phyloP scores from a whole-genome alignment of 1,284 basidiomycete species.

The Ustilago cynodontis region DNA sequence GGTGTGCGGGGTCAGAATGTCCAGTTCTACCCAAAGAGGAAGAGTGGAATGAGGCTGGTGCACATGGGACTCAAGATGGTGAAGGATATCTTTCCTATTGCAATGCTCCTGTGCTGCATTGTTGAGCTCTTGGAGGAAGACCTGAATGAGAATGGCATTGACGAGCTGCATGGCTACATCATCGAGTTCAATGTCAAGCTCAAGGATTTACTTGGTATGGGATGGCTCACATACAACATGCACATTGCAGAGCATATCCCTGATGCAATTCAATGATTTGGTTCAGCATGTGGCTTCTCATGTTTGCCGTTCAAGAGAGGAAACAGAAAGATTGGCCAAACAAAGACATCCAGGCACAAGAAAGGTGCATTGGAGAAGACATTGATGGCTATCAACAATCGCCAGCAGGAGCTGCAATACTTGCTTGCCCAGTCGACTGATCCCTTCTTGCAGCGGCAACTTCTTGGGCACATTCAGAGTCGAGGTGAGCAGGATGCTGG shows the following conservation, averaged over 20 bases:
- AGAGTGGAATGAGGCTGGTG: not conserved
- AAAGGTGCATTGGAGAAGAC: not conserved
- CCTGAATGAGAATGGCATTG: not conserved
- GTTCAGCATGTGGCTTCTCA: not conserved
- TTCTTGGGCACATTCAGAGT: constrained; percentile 4
- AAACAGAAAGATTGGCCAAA: not conserved
- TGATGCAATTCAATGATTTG: not conserved
- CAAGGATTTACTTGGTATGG: constrained; percentile 3
- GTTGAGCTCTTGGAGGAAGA: constrained; percentile 2
- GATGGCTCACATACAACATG: constrained; percentile 7
- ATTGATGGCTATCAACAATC: not conserved
- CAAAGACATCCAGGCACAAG: not conserved
- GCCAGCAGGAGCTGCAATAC: not conserved
- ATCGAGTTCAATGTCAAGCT: not conserved
- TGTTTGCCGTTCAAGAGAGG: not conserved
- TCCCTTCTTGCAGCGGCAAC: not conserved
- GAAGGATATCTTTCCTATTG: constrained; percentile 4
- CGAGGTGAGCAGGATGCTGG: not conserved
- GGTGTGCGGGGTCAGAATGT: not conserved
- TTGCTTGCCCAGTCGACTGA: constrained; percentile 4
- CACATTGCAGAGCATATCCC: constrained; percentile 8
- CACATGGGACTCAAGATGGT: not conserved
- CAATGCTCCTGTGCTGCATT: constrained; percentile 12
- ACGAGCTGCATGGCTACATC: not conserved
- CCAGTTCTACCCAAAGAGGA: constrained; percentile 4